Percentiles rank a stretch among this genome's conserved stretches.
Evolutionary conservation across 2,329 filamentous ascomycete species (phyloP).

Genomic region (Fusarium abutilonis): DNA sequence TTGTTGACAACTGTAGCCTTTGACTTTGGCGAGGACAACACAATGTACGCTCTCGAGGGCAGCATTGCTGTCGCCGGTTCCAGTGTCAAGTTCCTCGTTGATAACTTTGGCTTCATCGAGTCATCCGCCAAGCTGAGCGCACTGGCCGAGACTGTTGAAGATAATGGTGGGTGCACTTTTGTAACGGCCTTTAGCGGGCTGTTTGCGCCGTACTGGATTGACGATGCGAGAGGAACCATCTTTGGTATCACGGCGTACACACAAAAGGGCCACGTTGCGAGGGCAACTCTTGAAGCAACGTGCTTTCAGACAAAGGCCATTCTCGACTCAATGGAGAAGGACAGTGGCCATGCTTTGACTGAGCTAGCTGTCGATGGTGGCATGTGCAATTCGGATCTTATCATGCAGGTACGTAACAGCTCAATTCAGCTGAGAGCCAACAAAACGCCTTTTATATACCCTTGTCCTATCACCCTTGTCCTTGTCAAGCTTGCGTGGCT

Average conservation of each 20-base stretch:
- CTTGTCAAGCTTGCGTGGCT: background rate
- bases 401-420: conserved; percentile 69
- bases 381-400: conserved; percentile 82
- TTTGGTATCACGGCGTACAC: conserved; percentile 83
- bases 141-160: conserved; percentile 61
- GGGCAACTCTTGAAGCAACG: conserved; percentile 81
- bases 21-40: conserved; percentile 73
- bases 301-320: conserved; percentile 88
- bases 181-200: conserved; percentile 84
- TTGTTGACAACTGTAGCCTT: conserved; percentile 81
- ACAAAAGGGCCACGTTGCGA: conserved; percentile 78
- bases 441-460: background rate
- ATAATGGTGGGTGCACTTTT: conserved; percentile 80
- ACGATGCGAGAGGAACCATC: conserved; percentile 82
- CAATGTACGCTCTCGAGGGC: conserved; percentile 80
- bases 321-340: conserved; percentile 81
- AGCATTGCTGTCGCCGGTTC: conserved; percentile 81
- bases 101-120: conserved; percentile 67
- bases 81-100: conserved; percentile 74
- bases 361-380: conserved; percentile 85
- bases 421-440: background rate
- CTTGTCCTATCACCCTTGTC: background rate
- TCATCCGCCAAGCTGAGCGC: conserved; percentile 57
- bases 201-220: conserved; percentile 87
- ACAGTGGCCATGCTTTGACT: conserved; percentile 76